A percentile compares a stretch with the other conserved stretches of the same genome.
Evolutionary conservation across 257 asterid species (phyloP).

Genomic region (Nicotiana paniculata): DNA sequence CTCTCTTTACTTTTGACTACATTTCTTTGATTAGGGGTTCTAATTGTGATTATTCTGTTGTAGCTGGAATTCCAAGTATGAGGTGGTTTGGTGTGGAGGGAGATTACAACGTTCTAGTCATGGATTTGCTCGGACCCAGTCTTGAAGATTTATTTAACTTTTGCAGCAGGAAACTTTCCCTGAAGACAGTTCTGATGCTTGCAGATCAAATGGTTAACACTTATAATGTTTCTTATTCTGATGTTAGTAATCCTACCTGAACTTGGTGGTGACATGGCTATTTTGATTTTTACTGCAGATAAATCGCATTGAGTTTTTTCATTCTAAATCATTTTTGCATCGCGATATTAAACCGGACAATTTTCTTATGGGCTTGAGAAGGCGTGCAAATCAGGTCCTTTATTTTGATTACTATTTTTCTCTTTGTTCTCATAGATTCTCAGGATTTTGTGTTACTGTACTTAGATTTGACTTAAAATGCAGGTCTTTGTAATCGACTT

Average conservation of each 20-base stretch:
- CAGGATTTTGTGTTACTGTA: not conserved
- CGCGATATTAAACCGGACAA: slow-evolving; percentile 98
- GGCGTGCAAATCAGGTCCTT: slow-evolving; percentile 89
- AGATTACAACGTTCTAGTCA: slow-evolving; percentile 88
- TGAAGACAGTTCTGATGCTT: slow-evolving; percentile 97
- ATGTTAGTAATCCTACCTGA: not conserved
- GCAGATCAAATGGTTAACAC: slow-evolving; percentile 90
- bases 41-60: slow-evolving; percentile 16
- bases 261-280: not conserved
- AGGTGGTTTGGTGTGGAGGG: slow-evolving; percentile 96
- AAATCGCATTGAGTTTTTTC: slow-evolving; percentile 93
- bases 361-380: slow-evolving; percentile 95
- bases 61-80: slow-evolving; percentile 91
- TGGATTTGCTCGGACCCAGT: slow-evolving; percentile 99
- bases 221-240: not conserved
- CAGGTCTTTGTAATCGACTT: slow-evolving; percentile 90
- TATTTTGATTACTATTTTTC: not conserved
- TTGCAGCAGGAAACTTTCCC: slow-evolving; percentile 85
- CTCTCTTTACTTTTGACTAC: not conserved
- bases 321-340: slow-evolving; percentile 83
- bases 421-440: not conserved
- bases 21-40: slow-evolving; percentile 16
- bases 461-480: slow-evolving; percentile 12
- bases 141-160: slow-evolving; percentile 95
- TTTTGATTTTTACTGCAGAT: slow-evolving; percentile 44